These are phyloP conservation scores for Cercospora berteroae DNA, from an alignment of 2,329 filamentous ascomycete genomes.

Conservation along the genomic window DNA sequence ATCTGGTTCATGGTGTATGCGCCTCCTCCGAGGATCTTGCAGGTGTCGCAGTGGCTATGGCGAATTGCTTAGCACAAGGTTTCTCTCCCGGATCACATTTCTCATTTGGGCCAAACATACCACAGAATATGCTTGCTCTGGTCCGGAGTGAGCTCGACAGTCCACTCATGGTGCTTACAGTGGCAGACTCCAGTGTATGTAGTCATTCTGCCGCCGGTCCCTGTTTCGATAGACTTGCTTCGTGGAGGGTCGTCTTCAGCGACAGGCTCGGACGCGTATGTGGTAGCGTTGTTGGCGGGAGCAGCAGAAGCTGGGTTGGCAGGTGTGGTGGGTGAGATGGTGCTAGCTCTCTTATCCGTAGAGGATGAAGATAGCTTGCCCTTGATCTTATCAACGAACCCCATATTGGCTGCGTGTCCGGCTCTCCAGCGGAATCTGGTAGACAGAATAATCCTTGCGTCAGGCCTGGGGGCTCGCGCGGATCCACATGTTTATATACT, in stretches of 20 bases:
- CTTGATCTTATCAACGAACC: slow-evolving; percentile 13
- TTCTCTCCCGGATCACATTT: too few species aligned
- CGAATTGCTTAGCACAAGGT: not conserved
- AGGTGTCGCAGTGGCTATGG: slow-evolving; percentile 56
- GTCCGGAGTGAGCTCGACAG: slow-evolving; percentile 49
- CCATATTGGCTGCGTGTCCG: not conserved
- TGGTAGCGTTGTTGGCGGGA: not conserved
- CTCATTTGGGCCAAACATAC: slow-evolving; percentile 14
- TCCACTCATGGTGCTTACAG: slow-evolving; percentile 55
- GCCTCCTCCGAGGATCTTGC: slow-evolving; percentile 53
- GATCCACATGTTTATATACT: slow-evolving; percentile 9
- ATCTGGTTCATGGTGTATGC: slow-evolving; percentile 57
- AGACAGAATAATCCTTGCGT: not conserved
- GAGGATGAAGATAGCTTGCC: slow-evolving; percentile 4
- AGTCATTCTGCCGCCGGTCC: slow-evolving; percentile 39
- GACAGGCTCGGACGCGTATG: not conserved
- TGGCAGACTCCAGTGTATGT: slow-evolving; percentile 54
- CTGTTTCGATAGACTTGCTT: slow-evolving; percentile 12
- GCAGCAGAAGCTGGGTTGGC: slow-evolving; percentile 2
- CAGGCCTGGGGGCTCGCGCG: not conserved
- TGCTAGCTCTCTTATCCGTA: slow-evolving; percentile 2
- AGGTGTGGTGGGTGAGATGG: not conserved
- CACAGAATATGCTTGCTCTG: slow-evolving; percentile 48
- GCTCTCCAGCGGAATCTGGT: not conserved
- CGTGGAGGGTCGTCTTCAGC: not conserved